Conservation (phyloP, 2,329 filamentous ascomycete genomes). For the Aspergillus flavus region DNA sequence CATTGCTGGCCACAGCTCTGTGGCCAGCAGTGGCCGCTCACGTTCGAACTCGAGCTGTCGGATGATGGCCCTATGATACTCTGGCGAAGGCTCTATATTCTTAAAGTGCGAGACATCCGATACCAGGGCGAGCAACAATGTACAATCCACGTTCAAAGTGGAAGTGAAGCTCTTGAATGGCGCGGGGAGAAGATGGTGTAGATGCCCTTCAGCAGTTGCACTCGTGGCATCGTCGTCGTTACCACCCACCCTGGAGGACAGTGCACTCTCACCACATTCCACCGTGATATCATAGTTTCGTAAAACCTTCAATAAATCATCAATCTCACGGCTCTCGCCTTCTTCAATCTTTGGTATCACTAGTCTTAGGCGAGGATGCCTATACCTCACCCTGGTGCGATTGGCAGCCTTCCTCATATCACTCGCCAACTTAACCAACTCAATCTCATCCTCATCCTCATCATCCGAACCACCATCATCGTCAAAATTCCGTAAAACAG, state of each 20-base stretch:
- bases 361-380: slow-evolving; percentile 61
- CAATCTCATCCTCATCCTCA: slow-evolving; percentile 58
- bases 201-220: slow-evolving; percentile 19
- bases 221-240: slow-evolving; percentile 10
- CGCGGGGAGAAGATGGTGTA: slow-evolving; percentile 43
- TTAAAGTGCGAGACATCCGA: slow-evolving; percentile 70
- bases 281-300: slow-evolving; percentile 52
- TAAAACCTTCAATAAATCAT: slow-evolving; percentile 59
- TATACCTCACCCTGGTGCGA: slow-evolving; percentile 60
- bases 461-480: slow-evolving; percentile 46
- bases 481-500: slow-evolving; percentile 30
- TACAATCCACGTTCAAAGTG: slow-evolving; percentile 55
- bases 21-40: slow-evolving; percentile 61
- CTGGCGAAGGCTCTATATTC: slow-evolving; percentile 49
- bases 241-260: slow-evolving; percentile 7
- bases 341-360: slow-evolving; percentile 62
- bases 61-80: slow-evolving; percentile 62
- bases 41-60: slow-evolving; percentile 68
- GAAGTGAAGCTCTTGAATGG: slow-evolving; percentile 46
- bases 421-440: slow-evolving; percentile 62
- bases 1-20: slow-evolving; percentile 65
- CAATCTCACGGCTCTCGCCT: slow-evolving; percentile 56
- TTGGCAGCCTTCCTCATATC: slow-evolving; percentile 61
- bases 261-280: slow-evolving; percentile 34
- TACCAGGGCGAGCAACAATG: slow-evolving; percentile 70